Evolutionary conservation across 164 flowering plant genomes (phyloP), one percentile per base, ranked within the genome.

Genomic region (Cinnamomum chago): DNA sequence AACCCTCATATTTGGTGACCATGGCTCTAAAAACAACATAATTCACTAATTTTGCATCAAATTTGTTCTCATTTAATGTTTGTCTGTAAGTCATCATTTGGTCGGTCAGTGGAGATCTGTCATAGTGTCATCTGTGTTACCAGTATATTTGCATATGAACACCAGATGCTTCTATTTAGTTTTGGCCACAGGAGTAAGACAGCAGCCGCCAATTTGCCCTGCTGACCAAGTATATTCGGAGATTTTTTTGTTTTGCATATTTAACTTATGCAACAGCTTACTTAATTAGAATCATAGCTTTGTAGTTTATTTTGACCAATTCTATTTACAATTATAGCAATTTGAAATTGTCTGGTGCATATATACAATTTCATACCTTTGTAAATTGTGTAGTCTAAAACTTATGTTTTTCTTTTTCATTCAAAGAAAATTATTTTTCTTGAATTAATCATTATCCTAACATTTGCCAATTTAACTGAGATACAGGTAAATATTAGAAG

Each of bases 401-500:
- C 60, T 55, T 3, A 2, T 55, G 17, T 55, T 55, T 55, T 55
- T 15, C 60, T 1, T 20, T 14, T 15, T 18, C 5, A 55, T 55
- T 40, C 47, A 40, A 40, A 40, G 47, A 40, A 40, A 40, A 40
- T 40, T 40, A 40, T 7, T 40, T 40, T 40, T 40, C 47, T 40
- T 40, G 11, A 40, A 40, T 55, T 55, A 5, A 55, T 55, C 60
- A 55, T 55, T 17, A 0, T 55, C n/a, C 60, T 55, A 18, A 64
- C 28, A 64, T 64, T 7, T 30, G 33, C 69, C 33, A 18, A 25
- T 74, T 68, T 67, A 68, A 27, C 50, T 70, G 72, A 50, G 78
- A 60, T 76, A 76, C 90, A 95, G 99, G 99, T 95, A 25, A 95
- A 95, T 75, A 95, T 95, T 79, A 89, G 99, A 91, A 95, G 91